Percentiles rank a stretch among this genome's conserved stretches.
Evolutionary conservation across 352 stramenopile species (phyloP).

Genomic region (Globisporangium mamillatum): DNA sequence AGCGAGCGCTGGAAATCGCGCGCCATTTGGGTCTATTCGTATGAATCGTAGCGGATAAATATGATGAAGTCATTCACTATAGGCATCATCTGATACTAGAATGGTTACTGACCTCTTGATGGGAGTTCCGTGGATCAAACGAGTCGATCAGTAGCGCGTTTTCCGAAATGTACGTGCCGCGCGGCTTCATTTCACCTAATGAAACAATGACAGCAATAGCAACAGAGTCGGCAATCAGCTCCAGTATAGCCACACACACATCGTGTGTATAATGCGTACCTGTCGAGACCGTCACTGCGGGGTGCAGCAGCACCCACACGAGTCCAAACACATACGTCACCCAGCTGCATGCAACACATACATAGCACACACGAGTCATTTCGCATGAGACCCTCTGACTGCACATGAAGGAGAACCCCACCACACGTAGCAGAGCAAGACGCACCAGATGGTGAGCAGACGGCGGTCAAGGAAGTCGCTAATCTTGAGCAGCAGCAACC

Average conservation of each 20-base stretch:
- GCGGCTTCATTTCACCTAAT: constrained; percentile 70
- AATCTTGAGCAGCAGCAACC: constrained; percentile 11
- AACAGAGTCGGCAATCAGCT: neutral
- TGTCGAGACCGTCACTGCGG: constrained; percentile 72
- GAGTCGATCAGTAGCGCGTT: constrained; percentile 84
- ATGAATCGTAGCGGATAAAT: neutral
- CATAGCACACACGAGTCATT: neutral
- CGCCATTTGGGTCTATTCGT: constrained; percentile 6
- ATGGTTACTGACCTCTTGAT: constrained; percentile 25
- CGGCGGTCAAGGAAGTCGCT: constrained; percentile 6
- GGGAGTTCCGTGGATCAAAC: constrained; percentile 45
- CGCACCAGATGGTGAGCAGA: constrained; percentile 16
- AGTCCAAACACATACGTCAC: constrained; percentile 59
- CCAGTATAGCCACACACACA: neutral
- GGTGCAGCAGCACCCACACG: constrained; percentile 80
- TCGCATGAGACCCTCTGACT: neutral
- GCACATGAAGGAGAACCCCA: no score
- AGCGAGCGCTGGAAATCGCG: constrained; percentile 38
- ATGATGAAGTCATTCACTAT: neutral
- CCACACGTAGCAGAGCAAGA: neutral
- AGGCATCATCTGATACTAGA: neutral
- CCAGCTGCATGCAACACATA: constrained; percentile 37
- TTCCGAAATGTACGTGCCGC: constrained; percentile 87
- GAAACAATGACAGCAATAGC: neutral
- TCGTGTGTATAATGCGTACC: constrained; percentile 22